Evolutionary conservation across 495 filamentous ascomycete genomes (phyloP).

Genomic region (Cudoniella acicularis): DNA sequence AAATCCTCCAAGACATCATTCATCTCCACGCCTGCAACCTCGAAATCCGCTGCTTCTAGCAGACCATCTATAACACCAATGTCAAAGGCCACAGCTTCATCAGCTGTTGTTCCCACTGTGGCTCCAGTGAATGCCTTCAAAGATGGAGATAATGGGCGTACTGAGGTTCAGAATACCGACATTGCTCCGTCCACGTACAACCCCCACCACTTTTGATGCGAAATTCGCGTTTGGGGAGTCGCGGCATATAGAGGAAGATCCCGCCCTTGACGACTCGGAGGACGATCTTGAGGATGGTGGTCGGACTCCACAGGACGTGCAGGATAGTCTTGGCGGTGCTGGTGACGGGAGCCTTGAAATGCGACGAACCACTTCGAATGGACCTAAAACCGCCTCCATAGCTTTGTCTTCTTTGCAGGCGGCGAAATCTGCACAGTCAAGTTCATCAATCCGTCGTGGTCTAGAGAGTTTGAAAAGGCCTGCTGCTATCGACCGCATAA

Average conservation of each 20-base stretch:
- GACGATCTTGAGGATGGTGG: background rate
- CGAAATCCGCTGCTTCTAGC: constrained; percentile 22
- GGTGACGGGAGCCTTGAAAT: constrained; percentile 20
- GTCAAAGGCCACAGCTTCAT: constrained; percentile 32
- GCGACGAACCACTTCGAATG: background rate
- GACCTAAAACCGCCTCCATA: constrained; percentile 14
- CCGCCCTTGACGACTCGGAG: constrained; percentile 32
- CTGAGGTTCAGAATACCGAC: constrained; percentile 33
- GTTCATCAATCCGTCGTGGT: constrained; percentile 1
- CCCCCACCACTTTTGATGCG: constrained; percentile 32
- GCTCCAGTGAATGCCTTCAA: constrained; percentile 54
- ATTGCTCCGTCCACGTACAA: constrained; percentile 26
- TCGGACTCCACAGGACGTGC: background rate
- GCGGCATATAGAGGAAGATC: constrained; percentile 26
- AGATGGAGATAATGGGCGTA: constrained; percentile 30
- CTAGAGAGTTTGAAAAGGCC: constrained; percentile 27
- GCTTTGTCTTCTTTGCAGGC: constrained; percentile 21
- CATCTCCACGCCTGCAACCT: constrained; percentile 24
- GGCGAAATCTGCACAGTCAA: constrained; percentile 6
- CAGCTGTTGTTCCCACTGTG: constrained; percentile 36
- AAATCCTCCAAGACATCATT: constrained; percentile 25
- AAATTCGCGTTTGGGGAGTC: constrained; percentile 34
- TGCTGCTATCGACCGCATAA: constrained; percentile 50
- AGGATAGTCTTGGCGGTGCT: constrained; percentile 8
- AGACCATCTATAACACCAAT: constrained; percentile 33